These are phyloP conservation scores for Aspergillus fructus DNA, from an alignment of 2,329 filamentous ascomycete species.

Conservation along the genomic window DNA sequence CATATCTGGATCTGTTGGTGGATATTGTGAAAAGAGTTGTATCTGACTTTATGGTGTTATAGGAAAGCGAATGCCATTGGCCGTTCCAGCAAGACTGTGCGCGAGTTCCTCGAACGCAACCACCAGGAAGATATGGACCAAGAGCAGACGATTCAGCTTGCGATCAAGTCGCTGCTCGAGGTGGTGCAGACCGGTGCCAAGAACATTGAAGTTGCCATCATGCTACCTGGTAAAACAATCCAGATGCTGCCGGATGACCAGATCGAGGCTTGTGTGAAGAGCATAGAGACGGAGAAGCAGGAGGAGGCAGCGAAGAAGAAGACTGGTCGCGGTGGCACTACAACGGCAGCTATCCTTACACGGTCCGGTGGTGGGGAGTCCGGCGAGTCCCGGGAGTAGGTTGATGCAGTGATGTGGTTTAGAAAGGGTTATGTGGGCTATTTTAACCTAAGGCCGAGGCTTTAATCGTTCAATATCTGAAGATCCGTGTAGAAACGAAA, in stretches of 20 bases:
- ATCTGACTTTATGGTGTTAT: constrained; percentile 17
- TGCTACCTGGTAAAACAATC: constrained; percentile 86
- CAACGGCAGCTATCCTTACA: constrained; percentile 69
- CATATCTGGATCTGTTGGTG: background rate
- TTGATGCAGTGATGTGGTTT: constrained; percentile 17
- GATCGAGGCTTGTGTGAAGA: constrained; percentile 97
- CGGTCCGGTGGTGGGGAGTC: constrained; percentile 48
- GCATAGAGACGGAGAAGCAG: constrained; percentile 98
- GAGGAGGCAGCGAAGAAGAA: constrained; percentile 98
- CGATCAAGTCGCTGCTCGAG: constrained; percentile 96
- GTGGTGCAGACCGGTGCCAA: constrained; percentile 98
- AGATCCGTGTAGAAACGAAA: constrained; percentile 17
- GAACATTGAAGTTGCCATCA: constrained; percentile 99
- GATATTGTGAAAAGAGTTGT: background rate
- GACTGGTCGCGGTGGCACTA: constrained; percentile 57
- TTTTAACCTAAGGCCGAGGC: constrained; percentile 19
- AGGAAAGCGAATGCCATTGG: constrained; percentile 99
- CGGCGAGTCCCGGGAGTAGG: constrained; percentile 17
- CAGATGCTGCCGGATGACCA: constrained; percentile 95
- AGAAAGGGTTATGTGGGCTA: constrained; percentile 10
- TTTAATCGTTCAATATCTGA: constrained; percentile 14
- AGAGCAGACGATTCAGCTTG: constrained; percentile 91
- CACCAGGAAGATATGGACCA: constrained; percentile 98
- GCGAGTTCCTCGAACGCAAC: constrained; percentile 97
- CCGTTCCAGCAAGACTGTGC: constrained; percentile 96